Evolutionary conservation across 108 stramenopile species (phyloP), one percentile per base, ranked within the genome.

Genomic region (Skeletonema grethae): DNA sequence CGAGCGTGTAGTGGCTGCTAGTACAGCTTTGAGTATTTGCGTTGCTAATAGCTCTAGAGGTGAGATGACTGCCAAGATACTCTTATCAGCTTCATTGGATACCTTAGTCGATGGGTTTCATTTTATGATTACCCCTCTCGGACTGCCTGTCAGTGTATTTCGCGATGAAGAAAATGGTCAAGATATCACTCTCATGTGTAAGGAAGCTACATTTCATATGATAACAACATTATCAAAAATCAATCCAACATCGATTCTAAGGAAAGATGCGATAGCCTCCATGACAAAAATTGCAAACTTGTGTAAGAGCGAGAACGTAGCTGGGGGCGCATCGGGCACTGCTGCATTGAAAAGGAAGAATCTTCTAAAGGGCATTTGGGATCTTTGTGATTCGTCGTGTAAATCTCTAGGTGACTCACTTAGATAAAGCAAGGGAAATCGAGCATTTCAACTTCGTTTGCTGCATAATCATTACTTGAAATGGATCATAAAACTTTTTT

Each of bases 131-230:
- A 89, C 88, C 18, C 89, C 89, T 24, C 78, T 86, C 16, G 89
- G 92, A 50, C 77, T 93, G 9, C 88, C 92, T n/a, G 92, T 93
- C 11, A 84, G 82, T 73, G 76, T 82, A 6, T 72, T 91, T 41
- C 63, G 86, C 22, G 60, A 70, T 28, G 77, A 84, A 20, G 82
- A 76, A 24, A 79, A 84, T 56, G 87, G 86, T 25, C 60, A 68
- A 41, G 82, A 90, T 77, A 72, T 87, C 9, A 87, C 86, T 1
- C 71, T 82, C 57, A 68, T 71, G 43, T 86, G 88, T 31, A 72
- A 85, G 29, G 83, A 83, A 36, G 79, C 85, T 5, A 72, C 85
- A 29, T 90, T 89, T 67, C 80, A 87, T 2, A 90, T 93, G 64
- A 56, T 93, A 4, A 72, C 71, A 9, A 50, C 82, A 6, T 61